These are phyloP conservation scores for Podospora anserina DNA, from an alignment of 495 filamentous ascomycete species.

Conservation along the genomic window DNA sequence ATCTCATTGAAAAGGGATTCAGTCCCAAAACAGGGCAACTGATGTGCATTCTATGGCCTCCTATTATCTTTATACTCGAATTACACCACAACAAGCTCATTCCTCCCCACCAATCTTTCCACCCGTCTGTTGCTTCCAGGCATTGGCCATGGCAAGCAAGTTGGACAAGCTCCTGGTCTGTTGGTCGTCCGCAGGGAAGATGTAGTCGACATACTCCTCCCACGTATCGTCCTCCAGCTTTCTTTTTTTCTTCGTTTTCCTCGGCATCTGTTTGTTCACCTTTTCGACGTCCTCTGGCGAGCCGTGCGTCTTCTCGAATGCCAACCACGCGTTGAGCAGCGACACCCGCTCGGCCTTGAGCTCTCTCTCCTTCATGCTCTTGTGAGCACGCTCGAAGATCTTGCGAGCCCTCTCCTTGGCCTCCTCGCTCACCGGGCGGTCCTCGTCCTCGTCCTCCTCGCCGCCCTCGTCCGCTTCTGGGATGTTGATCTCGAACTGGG, in stretches of 20 bases:
- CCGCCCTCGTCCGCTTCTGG: slow-evolving; percentile 58
- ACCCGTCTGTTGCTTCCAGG: slow-evolving; percentile 78
- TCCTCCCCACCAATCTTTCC: slow-evolving; percentile 25
- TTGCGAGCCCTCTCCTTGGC: slow-evolving; percentile 77
- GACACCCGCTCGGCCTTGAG: slow-evolving; percentile 92
- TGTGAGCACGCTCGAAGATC: slow-evolving; percentile 83
- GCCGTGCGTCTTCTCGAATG: slow-evolving; percentile 85
- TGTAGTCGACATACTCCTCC: slow-evolving; percentile 96
- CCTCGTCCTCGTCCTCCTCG: slow-evolving; percentile 49
- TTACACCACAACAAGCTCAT: not conserved
- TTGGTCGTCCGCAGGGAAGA: slow-evolving; percentile 95
- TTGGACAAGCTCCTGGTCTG: slow-evolving; percentile 79
- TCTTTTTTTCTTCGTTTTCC: slow-evolving; percentile 88
- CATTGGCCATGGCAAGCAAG: slow-evolving; percentile 76
- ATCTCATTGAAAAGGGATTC: not conserved
- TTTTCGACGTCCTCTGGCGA: slow-evolving; percentile 72
- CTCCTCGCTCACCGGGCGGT: slow-evolving; percentile 71
- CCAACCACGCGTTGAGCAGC: slow-evolving; percentile 84
- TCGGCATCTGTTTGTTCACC: slow-evolving; percentile 89
- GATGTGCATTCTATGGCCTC: not conserved
- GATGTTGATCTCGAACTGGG: slow-evolving; percentile 92
- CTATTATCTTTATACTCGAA: not conserved
- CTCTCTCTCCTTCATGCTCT: slow-evolving; percentile 85
- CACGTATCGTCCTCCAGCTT: slow-evolving; percentile 91
- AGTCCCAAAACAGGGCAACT: not conserved